These are phyloP conservation scores for Globisporangium yorkense DNA, from an alignment of 352 stramenopile genomes.

Conservation along the genomic window DNA sequence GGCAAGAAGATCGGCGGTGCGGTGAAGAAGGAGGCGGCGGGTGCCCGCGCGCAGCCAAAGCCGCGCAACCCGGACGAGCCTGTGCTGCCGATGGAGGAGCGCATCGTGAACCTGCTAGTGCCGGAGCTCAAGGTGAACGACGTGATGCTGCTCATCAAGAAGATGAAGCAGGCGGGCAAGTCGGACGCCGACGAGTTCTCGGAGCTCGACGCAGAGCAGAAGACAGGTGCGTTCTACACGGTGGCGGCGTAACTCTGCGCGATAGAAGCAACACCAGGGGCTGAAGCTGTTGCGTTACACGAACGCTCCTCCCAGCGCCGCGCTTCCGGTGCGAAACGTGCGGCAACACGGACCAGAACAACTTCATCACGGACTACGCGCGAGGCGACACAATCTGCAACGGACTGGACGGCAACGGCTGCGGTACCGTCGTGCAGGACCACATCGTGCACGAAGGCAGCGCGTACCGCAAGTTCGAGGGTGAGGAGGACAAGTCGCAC, in stretches of 20 bases:
- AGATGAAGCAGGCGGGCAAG: conserved; percentile 87
- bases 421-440: conserved; percentile 92
- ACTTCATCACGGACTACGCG: conserved; percentile 88
- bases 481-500: conserved; percentile 95
- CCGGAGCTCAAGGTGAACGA: conserved; percentile 83
- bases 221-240: conserved; percentile 40
- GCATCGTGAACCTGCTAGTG: conserved; percentile 83
- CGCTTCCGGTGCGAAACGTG: conserved; percentile 83
- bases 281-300: background rate
- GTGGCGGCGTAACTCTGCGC: background rate
- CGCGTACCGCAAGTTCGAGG: conserved; percentile 96
- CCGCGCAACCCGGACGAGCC: conserved; percentile 37
- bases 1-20: conserved; percentile 21
- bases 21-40: conserved; percentile 32
- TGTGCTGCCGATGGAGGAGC: conserved; percentile 77
- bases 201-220: conserved; percentile 79
- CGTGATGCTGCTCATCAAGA: conserved; percentile 86
- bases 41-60: conserved; percentile 26
- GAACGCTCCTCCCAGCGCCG: conserved; percentile 30
- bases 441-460: conserved; percentile 95
- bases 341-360: conserved; percentile 87
- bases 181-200: conserved; percentile 87
- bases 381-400: conserved; percentile 87
- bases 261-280: background rate
- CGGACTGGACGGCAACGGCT: conserved; percentile 82